Evolutionary conservation across 257 asterid genomes (phyloP).

Genomic region (Rubia yunnanensis): DNA sequence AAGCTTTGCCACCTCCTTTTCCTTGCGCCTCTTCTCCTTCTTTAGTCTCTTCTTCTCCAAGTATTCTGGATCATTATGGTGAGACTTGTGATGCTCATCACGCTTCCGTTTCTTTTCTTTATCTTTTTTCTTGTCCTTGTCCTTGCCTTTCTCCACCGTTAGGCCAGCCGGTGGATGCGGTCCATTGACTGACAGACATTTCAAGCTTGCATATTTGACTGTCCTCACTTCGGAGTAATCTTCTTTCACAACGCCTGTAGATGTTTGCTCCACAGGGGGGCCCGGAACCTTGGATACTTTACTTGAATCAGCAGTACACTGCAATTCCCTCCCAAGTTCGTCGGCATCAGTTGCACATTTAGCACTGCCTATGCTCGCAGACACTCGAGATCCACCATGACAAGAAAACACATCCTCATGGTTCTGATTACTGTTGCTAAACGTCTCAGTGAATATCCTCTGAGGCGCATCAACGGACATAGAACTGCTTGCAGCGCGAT

Average conservation of each 20-base stretch:
- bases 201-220: slow-evolving; percentile 31
- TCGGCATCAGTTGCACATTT: slow-evolving; percentile 55
- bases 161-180: slow-evolving; percentile 13
- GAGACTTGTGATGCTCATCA: too few relatives aligned
- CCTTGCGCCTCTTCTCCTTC: slow-evolving; percentile 85
- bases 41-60: slow-evolving; percentile 51
- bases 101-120: slow-evolving; percentile 44
- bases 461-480: slow-evolving; percentile 81
- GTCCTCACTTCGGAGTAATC: slow-evolving; percentile 26
- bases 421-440: slow-evolving; percentile 57
- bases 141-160: slow-evolving; percentile 14
- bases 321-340: slow-evolving; percentile 67
- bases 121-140: slow-evolving; percentile 18
- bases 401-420: slow-evolving; percentile 71
- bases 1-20: slow-evolving; percentile 73
- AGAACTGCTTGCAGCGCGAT: slow-evolving; percentile 79
- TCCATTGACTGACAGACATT: slow-evolving; percentile 20
- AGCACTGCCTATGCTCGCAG: slow-evolving; percentile 88
- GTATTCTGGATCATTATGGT: slow-evolving; percentile 41
- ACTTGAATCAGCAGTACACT: slow-evolving; percentile 95
- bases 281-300: slow-evolving; percentile 35
- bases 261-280: slow-evolving; percentile 26
- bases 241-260: slow-evolving; percentile 20
- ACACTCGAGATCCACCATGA: slow-evolving; percentile 89
- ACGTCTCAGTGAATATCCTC: slow-evolving; percentile 38